Evolutionary conservation across 1,284 basidiomycete species (phyloP).

Genomic region (Garcileccinum viscosum): DNA sequence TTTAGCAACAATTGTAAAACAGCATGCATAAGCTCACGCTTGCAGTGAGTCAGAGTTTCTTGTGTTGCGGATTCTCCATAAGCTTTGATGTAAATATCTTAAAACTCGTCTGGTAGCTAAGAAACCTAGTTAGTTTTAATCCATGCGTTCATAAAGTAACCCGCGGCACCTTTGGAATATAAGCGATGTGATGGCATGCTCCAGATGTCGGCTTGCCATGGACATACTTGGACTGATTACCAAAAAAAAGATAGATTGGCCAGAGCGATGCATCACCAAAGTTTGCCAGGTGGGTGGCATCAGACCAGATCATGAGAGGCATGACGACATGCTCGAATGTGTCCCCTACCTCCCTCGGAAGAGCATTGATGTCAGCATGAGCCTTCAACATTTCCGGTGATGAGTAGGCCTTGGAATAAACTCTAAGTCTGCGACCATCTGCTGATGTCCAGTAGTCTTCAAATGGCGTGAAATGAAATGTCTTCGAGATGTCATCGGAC

Average conservation of each 20-base stretch:
- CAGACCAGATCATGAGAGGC: slow-evolving; percentile 40
- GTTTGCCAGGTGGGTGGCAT: slow-evolving; percentile 35
- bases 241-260: slow-evolving; percentile 39
- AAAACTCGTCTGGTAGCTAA: slow-evolving; percentile 30
- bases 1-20: neutral
- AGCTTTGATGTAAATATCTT: slow-evolving; percentile 20
- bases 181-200: slow-evolving; percentile 38
- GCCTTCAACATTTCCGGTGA: neutral
- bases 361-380: neutral
- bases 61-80: neutral
- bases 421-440: neutral
- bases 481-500: neutral
- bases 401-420: neutral
- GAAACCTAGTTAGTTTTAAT: too few species aligned
- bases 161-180: slow-evolving; percentile 32
- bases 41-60: slow-evolving; percentile 24
- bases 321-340: slow-evolving; percentile 27
- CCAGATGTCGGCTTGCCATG: slow-evolving; percentile 17
- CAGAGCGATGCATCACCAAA: slow-evolving; percentile 36
- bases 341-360: neutral
- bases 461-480: neutral
- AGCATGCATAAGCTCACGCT: slow-evolving; percentile 25
- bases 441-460: neutral
- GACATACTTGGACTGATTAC: slow-evolving; percentile 26
- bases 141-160: too few species aligned